Conservation (phyloP, 1,284 basidiomycete species). For the Boletus smithii region DNA sequence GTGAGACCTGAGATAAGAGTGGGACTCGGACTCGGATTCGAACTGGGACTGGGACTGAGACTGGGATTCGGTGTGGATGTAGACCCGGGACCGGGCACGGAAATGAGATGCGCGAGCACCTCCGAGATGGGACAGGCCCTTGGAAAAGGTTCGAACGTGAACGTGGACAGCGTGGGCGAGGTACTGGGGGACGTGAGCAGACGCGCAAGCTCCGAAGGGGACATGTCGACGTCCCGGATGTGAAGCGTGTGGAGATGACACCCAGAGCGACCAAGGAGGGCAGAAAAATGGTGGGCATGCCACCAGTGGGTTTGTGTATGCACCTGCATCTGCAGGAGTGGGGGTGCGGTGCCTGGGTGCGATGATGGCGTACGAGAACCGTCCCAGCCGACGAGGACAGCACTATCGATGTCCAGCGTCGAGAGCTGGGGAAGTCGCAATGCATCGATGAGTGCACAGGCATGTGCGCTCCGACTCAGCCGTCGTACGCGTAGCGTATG, state of each 20-base stretch:
- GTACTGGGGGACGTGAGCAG: slow-evolving; percentile 21
- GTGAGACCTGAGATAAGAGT: background rate
- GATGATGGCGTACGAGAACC: background rate
- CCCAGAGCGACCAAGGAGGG: slow-evolving; percentile 20
- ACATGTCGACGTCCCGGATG: slow-evolving; percentile 25
- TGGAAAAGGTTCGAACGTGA: slow-evolving; percentile 26
- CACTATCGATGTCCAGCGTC: slow-evolving; percentile 24
- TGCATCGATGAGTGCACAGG: slow-evolving; percentile 17
- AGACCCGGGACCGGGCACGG: background rate
- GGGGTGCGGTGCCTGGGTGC: slow-evolving; percentile 11
- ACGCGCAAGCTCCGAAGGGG: slow-evolving; percentile 21
- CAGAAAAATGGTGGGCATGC: slow-evolving; percentile 26
- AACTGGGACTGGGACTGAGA: background rate
- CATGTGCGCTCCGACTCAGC: slow-evolving; percentile 19
- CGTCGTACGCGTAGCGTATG: slow-evolving; percentile 28
- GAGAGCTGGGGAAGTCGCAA: slow-evolving; percentile 24
- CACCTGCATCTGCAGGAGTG: background rate
- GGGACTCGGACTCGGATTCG: background rate
- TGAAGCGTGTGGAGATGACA: slow-evolving; percentile 22
- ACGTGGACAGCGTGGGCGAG: slow-evolving; percentile 18
- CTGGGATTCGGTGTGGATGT: background rate
- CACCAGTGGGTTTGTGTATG: slow-evolving; percentile 15
- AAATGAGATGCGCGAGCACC: slow-evolving; percentile 14
- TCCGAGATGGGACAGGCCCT: slow-evolving; percentile 18
- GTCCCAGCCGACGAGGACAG: slow-evolving; percentile 21